phyloP scores from a whole-genome alignment of 2,329 filamentous ascomycete genomes.

The Botrytis hyacinthi region DNA sequence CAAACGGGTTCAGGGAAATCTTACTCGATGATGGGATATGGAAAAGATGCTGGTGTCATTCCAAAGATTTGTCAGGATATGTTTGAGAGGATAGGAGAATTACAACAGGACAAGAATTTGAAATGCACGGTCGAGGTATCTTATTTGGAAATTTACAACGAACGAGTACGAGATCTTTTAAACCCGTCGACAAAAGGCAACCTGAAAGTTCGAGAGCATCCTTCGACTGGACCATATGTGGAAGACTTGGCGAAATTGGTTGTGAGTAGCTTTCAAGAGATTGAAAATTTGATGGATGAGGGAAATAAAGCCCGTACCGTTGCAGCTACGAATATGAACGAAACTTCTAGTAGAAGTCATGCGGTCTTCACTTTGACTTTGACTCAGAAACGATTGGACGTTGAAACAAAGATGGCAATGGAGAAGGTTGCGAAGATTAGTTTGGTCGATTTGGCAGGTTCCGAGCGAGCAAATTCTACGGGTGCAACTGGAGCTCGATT shows the following conservation, averaged over 20 bases:
- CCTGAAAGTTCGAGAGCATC: conserved; percentile 95
- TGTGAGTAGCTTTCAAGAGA: conserved; percentile 89
- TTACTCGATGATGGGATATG: conserved; percentile 99
- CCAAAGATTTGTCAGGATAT: conserved; percentile 97
- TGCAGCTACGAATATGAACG: conserved; percentile 99
- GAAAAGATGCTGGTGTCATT: conserved; percentile 91
- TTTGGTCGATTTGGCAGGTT: conserved; percentile 95
- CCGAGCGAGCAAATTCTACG: conserved; percentile 93
- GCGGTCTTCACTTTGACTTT: conserved; percentile 96
- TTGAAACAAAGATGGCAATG: conserved; percentile 92
- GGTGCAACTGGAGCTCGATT: conserved; percentile 91
- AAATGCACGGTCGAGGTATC: conserved; percentile 96
- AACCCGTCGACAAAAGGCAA: conserved; percentile 96
- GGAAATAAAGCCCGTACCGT: conserved; percentile 98
- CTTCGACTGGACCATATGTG: conserved; percentile 94
- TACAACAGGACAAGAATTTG: conserved; percentile 71
- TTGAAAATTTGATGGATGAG: conserved; percentile 98
- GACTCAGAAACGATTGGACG: conserved; percentile 88
- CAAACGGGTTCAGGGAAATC: conserved; percentile 98
- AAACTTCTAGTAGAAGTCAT: conserved; percentile 96
- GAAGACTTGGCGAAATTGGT: conserved; percentile 96
- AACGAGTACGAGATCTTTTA: conserved; percentile 89
- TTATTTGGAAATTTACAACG: conserved; percentile 99
- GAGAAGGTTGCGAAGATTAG: conserved; percentile 98
- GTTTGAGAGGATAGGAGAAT: conserved; percentile 78